Conservation (phyloP, 768 basidiomycete genomes). For the Tricholoma hemisulphureum region DNA sequence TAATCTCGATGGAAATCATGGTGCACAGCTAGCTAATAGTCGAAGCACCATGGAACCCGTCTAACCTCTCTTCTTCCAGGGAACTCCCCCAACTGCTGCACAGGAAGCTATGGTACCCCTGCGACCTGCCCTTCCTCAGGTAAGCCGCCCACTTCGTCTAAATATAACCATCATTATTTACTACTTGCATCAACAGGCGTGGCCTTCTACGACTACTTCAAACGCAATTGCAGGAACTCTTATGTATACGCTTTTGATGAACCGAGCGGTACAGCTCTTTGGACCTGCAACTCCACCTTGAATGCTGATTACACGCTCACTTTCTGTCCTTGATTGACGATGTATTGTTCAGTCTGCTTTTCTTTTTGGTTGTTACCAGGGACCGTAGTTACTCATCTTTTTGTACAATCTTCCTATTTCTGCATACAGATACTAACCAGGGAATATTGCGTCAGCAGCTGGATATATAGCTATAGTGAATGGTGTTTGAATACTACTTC, state of each 20-base stretch:
- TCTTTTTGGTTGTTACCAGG: too few species aligned
- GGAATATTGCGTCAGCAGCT: too few species aligned
- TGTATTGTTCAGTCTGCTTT: too few species aligned
- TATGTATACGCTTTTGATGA: conserved; percentile 52
- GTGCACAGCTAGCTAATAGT: too few species aligned
- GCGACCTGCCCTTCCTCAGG: conserved; percentile 37
- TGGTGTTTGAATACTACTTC: too few species aligned
- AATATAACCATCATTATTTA: neutral
- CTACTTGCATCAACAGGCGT: conserved; percentile 19
- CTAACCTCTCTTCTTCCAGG: too few species aligned
- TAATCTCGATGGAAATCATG: conserved; percentile 34
- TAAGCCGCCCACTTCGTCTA: conserved; percentile 12
- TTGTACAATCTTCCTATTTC: too few species aligned
- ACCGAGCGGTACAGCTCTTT: conserved; percentile 44
- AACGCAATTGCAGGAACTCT: conserved; percentile 26
- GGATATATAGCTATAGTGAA: too few species aligned
- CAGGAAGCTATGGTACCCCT: conserved; percentile 30
- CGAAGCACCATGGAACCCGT: too few species aligned
- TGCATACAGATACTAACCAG: too few species aligned
- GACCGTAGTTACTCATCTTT: too few species aligned
- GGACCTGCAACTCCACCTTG: conserved; percentile 35
- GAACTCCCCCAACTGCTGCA: conserved; percentile 39
- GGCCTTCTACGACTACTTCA: conserved; percentile 26
- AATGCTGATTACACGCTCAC: conserved; percentile 29
- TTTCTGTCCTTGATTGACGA: conserved; percentile 30